Conservation (phyloP, 208 protist genomes). For the Tritrichomonas foetus region DNA sequence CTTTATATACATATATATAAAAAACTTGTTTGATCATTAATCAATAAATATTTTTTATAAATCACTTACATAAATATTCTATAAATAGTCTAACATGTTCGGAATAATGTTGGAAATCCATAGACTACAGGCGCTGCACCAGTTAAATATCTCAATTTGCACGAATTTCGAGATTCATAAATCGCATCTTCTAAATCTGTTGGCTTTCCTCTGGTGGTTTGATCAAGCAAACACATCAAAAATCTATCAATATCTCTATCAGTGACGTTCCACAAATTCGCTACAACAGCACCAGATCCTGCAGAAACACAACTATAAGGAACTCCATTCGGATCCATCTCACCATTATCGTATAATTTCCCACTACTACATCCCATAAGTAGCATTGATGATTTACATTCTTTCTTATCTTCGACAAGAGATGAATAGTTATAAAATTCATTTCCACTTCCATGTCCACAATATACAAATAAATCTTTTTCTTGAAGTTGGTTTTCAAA, state of each 20-base stretch:
- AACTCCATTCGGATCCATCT: background rate
- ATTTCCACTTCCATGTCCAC: slow-evolving; percentile 22
- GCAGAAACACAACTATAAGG: background rate
- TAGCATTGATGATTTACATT: background rate
- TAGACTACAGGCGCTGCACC: slow-evolving; percentile 25
- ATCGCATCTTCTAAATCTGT: background rate
- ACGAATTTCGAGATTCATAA: background rate
- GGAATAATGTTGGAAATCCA: slow-evolving; percentile 27
- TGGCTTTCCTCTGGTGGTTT: background rate
- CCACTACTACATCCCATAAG: slow-evolving; percentile 39
- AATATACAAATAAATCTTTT: background rate
- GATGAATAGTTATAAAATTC: background rate
- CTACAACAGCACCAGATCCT: background rate
- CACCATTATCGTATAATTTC: background rate
- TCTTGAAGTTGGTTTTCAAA: background rate
- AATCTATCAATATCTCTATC: slow-evolving; percentile 39
- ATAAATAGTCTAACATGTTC: background rate
- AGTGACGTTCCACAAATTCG: slow-evolving; percentile 13
- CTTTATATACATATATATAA: background rate
- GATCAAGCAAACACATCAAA: background rate
- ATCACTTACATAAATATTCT: too few relatives aligned
- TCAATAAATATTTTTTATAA: too few relatives aligned
- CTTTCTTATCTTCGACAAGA: background rate
- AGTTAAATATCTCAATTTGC: slow-evolving; percentile 28
- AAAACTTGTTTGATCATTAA: background rate